Conservation (phyloP, 176 grass and related monocot genomes). For the Tillandsia leiboldiana region DNA sequence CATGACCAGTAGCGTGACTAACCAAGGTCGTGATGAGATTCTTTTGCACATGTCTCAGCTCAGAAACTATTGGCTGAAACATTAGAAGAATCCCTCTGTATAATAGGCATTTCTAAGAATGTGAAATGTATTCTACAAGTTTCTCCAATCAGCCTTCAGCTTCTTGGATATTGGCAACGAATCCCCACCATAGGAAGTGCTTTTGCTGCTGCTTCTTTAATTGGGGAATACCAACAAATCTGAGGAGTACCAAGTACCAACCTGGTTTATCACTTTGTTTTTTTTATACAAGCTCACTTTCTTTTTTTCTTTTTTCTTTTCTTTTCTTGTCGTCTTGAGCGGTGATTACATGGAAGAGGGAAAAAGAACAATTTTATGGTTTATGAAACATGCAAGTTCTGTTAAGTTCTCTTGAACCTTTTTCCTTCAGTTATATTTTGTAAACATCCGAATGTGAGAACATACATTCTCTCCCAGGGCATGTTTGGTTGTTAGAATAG, state of each 20-base stretch:
- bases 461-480: too few species aligned
- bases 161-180: too few species aligned
- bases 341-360: background rate
- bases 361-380: background rate
- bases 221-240: constrained; percentile 26
- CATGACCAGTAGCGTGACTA: constrained; percentile 90
- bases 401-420: background rate
- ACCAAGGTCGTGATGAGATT: constrained; percentile 91
- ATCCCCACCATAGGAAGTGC: too few species aligned
- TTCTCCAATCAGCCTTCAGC: too few species aligned
- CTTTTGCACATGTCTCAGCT: constrained; percentile 92
- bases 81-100: constrained; percentile 25
- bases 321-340: background rate
- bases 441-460: too few species aligned
- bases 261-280: constrained; percentile 23
- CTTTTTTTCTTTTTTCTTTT: constrained; percentile 21
- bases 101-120: background rate
- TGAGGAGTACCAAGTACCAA: constrained; percentile 6
- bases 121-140: background rate
- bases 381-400: background rate
- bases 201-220: too few species aligned
- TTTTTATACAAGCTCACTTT: constrained; percentile 30
- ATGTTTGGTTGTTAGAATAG: too few species aligned
- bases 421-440: background rate
- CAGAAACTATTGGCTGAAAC: constrained; percentile 94